Evolutionary conservation across 2,329 filamentous ascomycete genomes (phyloP).

Genomic region (Madurella mycetomatis): DNA sequence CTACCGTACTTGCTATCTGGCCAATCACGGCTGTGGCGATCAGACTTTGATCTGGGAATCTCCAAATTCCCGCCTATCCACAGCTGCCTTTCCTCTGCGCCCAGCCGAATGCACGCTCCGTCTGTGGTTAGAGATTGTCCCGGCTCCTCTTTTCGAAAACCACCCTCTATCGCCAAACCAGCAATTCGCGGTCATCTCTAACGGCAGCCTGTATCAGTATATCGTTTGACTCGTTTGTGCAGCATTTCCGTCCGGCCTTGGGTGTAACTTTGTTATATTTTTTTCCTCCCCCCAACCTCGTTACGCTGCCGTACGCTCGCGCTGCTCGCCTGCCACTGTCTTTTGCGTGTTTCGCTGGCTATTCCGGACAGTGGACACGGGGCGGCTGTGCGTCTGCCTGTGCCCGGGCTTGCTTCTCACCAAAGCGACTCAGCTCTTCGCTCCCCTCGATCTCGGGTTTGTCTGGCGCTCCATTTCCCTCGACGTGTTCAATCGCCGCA

Average conservation of each 20-base stretch:
- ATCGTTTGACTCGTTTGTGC: slow-evolving; percentile 6
- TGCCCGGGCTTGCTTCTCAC: slow-evolving; percentile 11
- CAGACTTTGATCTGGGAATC: slow-evolving; percentile 34
- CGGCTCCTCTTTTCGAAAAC: slow-evolving; percentile 15
- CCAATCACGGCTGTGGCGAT: slow-evolving; percentile 36
- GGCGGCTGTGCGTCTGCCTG: slow-evolving; percentile 19
- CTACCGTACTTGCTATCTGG: slow-evolving; percentile 19
- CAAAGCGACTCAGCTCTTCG: slow-evolving; percentile 5
- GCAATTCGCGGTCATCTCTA: slow-evolving; percentile 17
- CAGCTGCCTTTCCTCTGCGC: slow-evolving; percentile 15
- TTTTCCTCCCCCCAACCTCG: slow-evolving; percentile 7
- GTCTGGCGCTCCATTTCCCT: slow-evolving; percentile 20
- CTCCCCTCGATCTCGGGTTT: slow-evolving; percentile 9
- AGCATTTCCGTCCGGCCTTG: slow-evolving; percentile 5
- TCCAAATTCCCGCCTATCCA: slow-evolving; percentile 20
- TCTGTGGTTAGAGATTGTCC: slow-evolving; percentile 9
- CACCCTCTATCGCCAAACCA: slow-evolving; percentile 11
- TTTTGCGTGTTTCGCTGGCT: slow-evolving; percentile 3
- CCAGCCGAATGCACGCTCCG: slow-evolving; percentile 16
- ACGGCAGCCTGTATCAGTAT: slow-evolving; percentile 16
- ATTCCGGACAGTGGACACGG: slow-evolving; percentile 16
- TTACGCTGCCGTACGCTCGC: slow-evolving; percentile 8
- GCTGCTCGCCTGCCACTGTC: slow-evolving; percentile 4
- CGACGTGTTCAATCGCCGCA: slow-evolving; percentile 24
- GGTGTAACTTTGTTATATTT: slow-evolving; percentile 9